Conservation (phyloP, 2,329 filamentous ascomycete genomes). For the Nemania diffusa region DNA sequence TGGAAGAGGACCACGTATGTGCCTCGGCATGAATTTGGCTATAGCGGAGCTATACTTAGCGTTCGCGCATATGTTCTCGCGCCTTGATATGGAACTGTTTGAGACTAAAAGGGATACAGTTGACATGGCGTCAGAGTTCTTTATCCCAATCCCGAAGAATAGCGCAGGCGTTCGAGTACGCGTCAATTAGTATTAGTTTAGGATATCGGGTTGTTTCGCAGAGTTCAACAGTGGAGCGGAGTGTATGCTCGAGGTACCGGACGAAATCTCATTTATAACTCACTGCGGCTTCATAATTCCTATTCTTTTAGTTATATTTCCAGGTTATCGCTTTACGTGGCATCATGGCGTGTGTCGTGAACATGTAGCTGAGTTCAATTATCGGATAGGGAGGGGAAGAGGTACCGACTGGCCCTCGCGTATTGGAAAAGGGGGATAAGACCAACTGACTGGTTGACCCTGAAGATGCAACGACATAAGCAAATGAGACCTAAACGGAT, state of each 20-base stretch:
- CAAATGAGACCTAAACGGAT: too few relatives aligned
- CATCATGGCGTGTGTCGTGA: too few relatives aligned
- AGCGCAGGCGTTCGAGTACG: not conserved
- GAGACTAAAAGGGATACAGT: slow-evolving; percentile 7
- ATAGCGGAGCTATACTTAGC: slow-evolving; percentile 15
- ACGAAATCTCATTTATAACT: not conserved
- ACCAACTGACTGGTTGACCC: too few relatives aligned
- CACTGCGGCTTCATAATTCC: not conserved
- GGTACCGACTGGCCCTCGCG: too few relatives aligned
- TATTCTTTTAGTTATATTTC: slow-evolving; percentile 3
- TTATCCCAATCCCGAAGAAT: not conserved
- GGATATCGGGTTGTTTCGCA: slow-evolving; percentile 8
- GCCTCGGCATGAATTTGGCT: slow-evolving; percentile 15
- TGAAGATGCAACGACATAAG: too few relatives aligned
- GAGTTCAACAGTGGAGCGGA: not conserved
- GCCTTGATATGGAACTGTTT: slow-evolving; percentile 5
- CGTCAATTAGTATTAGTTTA: not conserved
- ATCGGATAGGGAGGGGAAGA: too few relatives aligned
- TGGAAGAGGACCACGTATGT: slow-evolving; percentile 16
- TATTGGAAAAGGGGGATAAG: too few relatives aligned
- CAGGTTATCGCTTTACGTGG: too few relatives aligned
- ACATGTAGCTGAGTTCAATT: too few relatives aligned
- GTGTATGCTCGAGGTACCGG: not conserved
- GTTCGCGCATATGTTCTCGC: slow-evolving; percentile 11
- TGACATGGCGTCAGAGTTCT: not conserved